phyloP scores from a whole-genome alignment of 1,284 basidiomycete species.

The Naganishia cerealis region DNA sequence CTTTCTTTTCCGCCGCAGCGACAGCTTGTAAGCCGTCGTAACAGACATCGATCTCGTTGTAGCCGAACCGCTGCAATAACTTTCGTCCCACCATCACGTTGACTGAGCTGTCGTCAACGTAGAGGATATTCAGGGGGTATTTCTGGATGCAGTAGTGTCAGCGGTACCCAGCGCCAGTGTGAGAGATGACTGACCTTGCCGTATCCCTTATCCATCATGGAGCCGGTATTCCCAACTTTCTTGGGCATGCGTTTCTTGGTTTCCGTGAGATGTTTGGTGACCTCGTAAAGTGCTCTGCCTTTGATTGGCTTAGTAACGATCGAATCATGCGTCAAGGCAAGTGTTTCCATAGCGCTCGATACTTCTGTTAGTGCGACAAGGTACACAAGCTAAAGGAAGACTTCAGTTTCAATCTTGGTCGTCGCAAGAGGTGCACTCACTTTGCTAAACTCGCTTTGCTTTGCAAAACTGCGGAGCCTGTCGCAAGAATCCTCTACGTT shows the following conservation, averaged over 20 bases:
- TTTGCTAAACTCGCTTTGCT: conserved; percentile 8
- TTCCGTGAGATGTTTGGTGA: conserved; percentile 28
- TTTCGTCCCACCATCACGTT: conserved; percentile 46
- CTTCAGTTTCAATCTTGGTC: background rate
- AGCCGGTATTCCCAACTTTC: background rate
- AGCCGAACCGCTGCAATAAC: conserved; percentile 43
- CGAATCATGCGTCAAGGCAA: conserved; percentile 36
- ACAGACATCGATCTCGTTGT: conserved; percentile 43
- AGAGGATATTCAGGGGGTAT: conserved; percentile 45
- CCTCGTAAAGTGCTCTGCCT: conserved; percentile 43
- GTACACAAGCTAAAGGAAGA: conserved; percentile 38
- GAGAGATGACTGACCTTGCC: conserved; percentile 12
- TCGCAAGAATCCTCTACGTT: background rate
- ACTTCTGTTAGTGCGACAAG: conserved; percentile 44
- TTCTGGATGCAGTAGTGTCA: conserved; percentile 1
- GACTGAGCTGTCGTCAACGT: conserved; percentile 51
- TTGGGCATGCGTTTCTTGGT: conserved; percentile 2
- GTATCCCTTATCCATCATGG: conserved; percentile 25
- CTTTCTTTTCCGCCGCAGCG: conserved; percentile 41
- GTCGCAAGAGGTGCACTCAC: conserved; percentile 2
- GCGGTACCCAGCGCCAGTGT: background rate
- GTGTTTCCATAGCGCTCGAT: conserved; percentile 30
- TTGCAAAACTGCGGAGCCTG: conserved; percentile 1
- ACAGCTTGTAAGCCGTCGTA: conserved; percentile 47
- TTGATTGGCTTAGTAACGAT: conserved; percentile 50